phyloP scores from a whole-genome alignment of 2,329 filamentous ascomycete species.

The Trichoderma endophyticum region DNA sequence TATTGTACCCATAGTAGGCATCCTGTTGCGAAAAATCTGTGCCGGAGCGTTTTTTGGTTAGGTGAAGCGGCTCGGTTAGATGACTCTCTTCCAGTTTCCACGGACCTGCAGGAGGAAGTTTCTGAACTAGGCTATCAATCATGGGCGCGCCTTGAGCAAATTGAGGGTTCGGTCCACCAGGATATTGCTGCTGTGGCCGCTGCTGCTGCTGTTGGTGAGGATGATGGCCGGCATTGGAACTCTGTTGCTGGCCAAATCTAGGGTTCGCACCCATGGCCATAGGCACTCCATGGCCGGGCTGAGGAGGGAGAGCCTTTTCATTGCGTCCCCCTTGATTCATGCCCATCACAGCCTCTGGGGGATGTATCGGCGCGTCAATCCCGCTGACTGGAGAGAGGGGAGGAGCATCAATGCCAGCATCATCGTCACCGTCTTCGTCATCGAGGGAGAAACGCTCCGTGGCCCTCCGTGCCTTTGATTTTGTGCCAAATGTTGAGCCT shows the following conservation, averaged over 20 bases:
- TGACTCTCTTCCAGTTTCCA: constrained; percentile 57
- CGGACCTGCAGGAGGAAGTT: constrained; percentile 41
- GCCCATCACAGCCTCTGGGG: background rate
- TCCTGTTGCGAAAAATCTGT: constrained; percentile 32
- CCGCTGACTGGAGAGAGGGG: background rate
- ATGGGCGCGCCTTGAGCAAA: constrained; percentile 11
- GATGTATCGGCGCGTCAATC: background rate
- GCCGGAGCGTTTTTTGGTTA: constrained; percentile 34
- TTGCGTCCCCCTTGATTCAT: background rate
- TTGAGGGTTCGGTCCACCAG: background rate
- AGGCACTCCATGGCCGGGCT: background rate
- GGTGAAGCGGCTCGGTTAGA: constrained; percentile 48
- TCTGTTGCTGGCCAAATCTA: background rate
- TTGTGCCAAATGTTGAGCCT: constrained; percentile 53
- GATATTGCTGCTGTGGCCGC: background rate
- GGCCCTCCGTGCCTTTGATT: constrained; percentile 34
- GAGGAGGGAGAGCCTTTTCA: background rate
- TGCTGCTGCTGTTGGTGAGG: background rate
- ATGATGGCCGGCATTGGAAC: background rate
- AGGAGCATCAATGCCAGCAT: background rate
- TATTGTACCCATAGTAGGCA: constrained; percentile 44
- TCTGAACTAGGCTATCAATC: constrained; percentile 38
- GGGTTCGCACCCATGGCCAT: background rate
- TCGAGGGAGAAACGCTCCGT: constrained; percentile 32
- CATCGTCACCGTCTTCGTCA: constrained; percentile 36